Conservation (phyloP, 2,329 filamentous ascomycete species). For the Aspergillus jensenii region DNA sequence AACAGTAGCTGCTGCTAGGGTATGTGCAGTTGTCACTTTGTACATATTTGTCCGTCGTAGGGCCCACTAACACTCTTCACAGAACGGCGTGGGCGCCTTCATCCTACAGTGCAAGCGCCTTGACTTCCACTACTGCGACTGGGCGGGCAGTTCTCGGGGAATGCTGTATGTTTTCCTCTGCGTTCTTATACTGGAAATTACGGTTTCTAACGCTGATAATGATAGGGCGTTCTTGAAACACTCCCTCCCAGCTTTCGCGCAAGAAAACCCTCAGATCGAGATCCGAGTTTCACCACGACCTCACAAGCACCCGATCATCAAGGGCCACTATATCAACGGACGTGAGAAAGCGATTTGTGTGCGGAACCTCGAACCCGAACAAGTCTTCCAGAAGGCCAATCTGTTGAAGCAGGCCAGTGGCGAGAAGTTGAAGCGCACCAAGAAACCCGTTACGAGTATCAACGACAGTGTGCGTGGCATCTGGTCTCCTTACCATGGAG, state of each 20-base stretch:
- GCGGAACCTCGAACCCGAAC: slow-evolving; percentile 75
- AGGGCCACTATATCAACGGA: slow-evolving; percentile 91
- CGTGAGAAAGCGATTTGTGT: slow-evolving; percentile 83
- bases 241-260: slow-evolving; percentile 73
- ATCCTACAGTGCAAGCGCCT: slow-evolving; percentile 95
- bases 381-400: slow-evolving; percentile 76
- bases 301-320: slow-evolving; percentile 83
- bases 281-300: slow-evolving; percentile 88
- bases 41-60: too few relatives aligned
- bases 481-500: slow-evolving; percentile 64
- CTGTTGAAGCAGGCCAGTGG: slow-evolving; percentile 48
- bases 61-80: slow-evolving; percentile 10
- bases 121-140: slow-evolving; percentile 97
- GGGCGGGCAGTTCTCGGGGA: slow-evolving; percentile 85
- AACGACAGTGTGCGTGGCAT: slow-evolving; percentile 66
- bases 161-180: slow-evolving; percentile 71
- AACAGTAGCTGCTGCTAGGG: slow-evolving; percentile 57
- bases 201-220: not conserved
- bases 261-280: slow-evolving; percentile 81
- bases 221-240: slow-evolving; percentile 76
- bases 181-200: not conserved
- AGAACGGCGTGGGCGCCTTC: slow-evolving; percentile 98
- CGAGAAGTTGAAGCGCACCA: slow-evolving; percentile 52
- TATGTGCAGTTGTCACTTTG: slow-evolving; percentile 33
- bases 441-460: slow-evolving; percentile 59